Evolutionary conservation across 495 filamentous ascomycete species (phyloP), one percentile per base, ranked within the genome.

Genomic region (Beverwykella pulmonaria): DNA sequence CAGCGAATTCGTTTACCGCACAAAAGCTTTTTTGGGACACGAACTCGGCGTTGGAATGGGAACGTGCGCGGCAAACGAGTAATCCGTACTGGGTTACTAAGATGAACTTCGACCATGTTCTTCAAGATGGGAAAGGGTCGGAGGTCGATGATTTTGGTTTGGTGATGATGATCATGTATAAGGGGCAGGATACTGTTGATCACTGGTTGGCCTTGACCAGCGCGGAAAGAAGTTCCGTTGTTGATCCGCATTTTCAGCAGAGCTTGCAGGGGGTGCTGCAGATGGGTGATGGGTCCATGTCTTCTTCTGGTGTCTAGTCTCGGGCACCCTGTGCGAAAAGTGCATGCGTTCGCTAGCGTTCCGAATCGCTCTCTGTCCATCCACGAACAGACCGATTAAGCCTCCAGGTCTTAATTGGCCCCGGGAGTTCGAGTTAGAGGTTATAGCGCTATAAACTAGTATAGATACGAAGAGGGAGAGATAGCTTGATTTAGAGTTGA

Each of bases 11-110:
- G 19, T 80, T 80, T 59, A 80, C 80, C 25, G 57, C 74, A 20
- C 77, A 76, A 19, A 74, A 70, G 0, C 58, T 71, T 10, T 54
- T 82, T 17, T 80, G 79, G 79, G 78, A 78, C 36, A 59, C 72
- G 14, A 53, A 67, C 17, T 69, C 69, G 1, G 75, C 71, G 22
- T n/a, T 65, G 1, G 53, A 68, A 0, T 79, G 75, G 76, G 61
- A 62, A 23, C 54, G 50, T 14, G 62, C 30, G 1, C 27, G 29
- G 25, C 36, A 60, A n/a, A 34, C 23, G 5, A 25, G 47, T 39
- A 23, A 49, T 22, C 61, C 61, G 17, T 61, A 59, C 17, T 70
- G 67, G 67, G 34, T 65, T 50, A 29, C 15, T 0, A 52, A 46
- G 22, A 70, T 70, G 67, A 30, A 70, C n/a, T 70, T 70, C 29